A percentile compares a stretch with the other conserved stretches of the same genome.
Evolutionary conservation across 208 protist species (phyloP).

Genomic region (Tritrichomonas musculus): DNA sequence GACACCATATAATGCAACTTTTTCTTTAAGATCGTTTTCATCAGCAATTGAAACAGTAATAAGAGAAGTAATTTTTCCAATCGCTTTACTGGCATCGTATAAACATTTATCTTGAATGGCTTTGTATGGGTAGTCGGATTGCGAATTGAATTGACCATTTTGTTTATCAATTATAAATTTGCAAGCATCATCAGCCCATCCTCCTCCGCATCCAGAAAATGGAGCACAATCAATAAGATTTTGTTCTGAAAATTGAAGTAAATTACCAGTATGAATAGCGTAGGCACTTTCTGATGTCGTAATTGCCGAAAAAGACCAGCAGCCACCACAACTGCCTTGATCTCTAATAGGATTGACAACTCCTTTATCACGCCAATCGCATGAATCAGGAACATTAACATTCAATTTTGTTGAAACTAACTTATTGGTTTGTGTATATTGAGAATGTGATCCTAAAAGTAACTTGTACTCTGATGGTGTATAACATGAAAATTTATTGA

Average conservation of each 20-base stretch:
- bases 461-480: too few relatives aligned
- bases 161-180: background rate
- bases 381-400: too few relatives aligned
- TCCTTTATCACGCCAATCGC: too few relatives aligned
- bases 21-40: background rate
- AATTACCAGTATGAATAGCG: background rate
- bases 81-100: background rate
- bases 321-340: background rate
- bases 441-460: too few relatives aligned
- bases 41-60: background rate
- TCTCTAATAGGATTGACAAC: background rate
- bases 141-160: background rate
- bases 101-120: background rate
- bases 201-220: background rate
- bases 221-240: slow-evolving; percentile 13
- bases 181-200: background rate
- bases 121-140: background rate
- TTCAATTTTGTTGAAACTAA: too few relatives aligned
- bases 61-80: background rate
- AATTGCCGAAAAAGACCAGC: background rate
- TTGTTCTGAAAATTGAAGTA: background rate
- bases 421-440: too few relatives aligned
- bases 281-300: background rate
- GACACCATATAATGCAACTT: background rate
- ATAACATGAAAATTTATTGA: too few relatives aligned